Evolutionary conservation across 768 basidiomycete genomes (phyloP).

Genomic region (Pisolithus marmoratus): DNA sequence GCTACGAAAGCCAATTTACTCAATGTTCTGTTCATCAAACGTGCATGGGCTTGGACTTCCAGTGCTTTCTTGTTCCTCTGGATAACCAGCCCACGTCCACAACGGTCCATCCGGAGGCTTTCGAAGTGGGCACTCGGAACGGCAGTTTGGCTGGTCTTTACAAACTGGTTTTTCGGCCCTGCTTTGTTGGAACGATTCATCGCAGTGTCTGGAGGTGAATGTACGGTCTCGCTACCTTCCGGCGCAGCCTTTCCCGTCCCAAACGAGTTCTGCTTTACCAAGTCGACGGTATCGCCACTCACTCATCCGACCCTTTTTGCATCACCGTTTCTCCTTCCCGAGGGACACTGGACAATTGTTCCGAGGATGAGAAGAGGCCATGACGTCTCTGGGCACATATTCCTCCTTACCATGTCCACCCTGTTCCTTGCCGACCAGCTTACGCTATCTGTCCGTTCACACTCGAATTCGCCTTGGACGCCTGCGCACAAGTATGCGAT

Average conservation of each 20-base stretch:
- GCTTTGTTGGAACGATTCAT: slow-evolving; percentile 64
- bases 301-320: slow-evolving; percentile 65
- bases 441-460: slow-evolving; percentile 41
- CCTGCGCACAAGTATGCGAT: slow-evolving; percentile 45
- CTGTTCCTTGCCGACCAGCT: slow-evolving; percentile 80
- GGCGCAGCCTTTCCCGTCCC: slow-evolving; percentile 53
- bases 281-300: slow-evolving; percentile 44
- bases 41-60: slow-evolving; percentile 88
- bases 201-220: slow-evolving; percentile 67
- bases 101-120: slow-evolving; percentile 38
- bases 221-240: slow-evolving; percentile 57
- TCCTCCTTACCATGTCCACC: slow-evolving; percentile 75
- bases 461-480: slow-evolving; percentile 29
- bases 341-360: slow-evolving; percentile 37
- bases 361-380: slow-evolving; percentile 78
- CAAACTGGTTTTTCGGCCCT: slow-evolving; percentile 87
- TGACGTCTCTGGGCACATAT: slow-evolving; percentile 92
- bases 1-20: slow-evolving; percentile 76
- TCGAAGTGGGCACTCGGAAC: slow-evolving; percentile 56
- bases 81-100: slow-evolving; percentile 47
- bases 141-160: slow-evolving; percentile 66
- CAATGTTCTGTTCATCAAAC: slow-evolving; percentile 86
- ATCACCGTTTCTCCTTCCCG: slow-evolving; percentile 31
- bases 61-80: slow-evolving; percentile 55
- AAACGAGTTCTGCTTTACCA: slow-evolving; percentile 48